These are phyloP conservation scores for Hypoxylon sp. DNA, from an alignment of 2,329 filamentous ascomycete species.

Conservation along the genomic window DNA sequence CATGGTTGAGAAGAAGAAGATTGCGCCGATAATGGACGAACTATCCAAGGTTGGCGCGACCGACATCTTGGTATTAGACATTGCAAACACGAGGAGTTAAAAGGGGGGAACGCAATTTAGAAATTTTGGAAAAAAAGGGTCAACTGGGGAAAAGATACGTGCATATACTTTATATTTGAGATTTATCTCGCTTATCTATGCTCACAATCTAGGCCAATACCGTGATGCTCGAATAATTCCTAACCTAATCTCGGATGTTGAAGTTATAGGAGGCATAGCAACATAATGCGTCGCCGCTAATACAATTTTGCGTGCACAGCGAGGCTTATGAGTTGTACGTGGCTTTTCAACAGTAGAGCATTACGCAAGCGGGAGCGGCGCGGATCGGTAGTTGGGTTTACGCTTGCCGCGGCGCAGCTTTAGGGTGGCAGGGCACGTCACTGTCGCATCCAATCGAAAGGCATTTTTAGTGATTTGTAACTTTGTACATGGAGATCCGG, in stretches of 20 bases:
- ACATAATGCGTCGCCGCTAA: background rate
- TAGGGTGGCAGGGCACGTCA: conserved; percentile 15
- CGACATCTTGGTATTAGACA: conserved; percentile 87
- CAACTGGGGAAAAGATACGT: conserved; percentile 4
- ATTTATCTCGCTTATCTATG: conserved; percentile 18
- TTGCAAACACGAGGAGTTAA: conserved; percentile 73
- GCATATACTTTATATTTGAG: conserved; percentile 8
- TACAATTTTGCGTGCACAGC: background rate
- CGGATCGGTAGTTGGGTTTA: conserved; percentile 18
- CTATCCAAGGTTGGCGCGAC: conserved; percentile 80
- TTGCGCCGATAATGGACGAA: conserved; percentile 89
- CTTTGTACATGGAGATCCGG: conserved; percentile 20
- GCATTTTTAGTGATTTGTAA: conserved; percentile 22
- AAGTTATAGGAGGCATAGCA: background rate
- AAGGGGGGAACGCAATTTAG: background rate
- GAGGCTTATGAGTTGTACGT: conserved; percentile 25
- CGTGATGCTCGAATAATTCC: conserved; percentile 5
- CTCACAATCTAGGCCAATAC: conserved; percentile 4
- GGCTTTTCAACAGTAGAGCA: conserved; percentile 2
- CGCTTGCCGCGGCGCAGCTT: conserved; percentile 7
- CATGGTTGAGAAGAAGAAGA: conserved; percentile 91
- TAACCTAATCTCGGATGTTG: background rate
- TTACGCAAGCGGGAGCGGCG: conserved; percentile 35
- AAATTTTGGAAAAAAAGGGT: background rate
- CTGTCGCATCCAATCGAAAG: conserved; percentile 25